Base-by-base conservation (phyloP, 345 rosid species). In the Physaria fendleri region DNA sequence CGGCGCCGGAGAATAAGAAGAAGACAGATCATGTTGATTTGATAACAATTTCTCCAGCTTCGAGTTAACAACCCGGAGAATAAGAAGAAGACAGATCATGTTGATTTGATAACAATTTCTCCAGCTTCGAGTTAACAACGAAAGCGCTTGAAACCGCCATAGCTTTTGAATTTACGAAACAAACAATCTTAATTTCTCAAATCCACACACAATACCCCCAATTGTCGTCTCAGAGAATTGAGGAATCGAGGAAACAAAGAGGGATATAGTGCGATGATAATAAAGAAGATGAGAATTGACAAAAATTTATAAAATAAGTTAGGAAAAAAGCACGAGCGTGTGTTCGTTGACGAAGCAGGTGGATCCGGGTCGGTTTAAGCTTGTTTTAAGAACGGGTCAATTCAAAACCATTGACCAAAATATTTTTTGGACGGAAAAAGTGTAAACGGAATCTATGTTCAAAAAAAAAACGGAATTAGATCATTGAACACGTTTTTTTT, bases 81-180 rank as follows among this genome's bases (percentile, higher is more conserved):
- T n/a, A n/a, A n/a, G n/a, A n/a, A n/a, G 44, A 58, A 0, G 54
- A 32, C 0, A 40, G 37, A 39, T 46, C 32, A 40, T 22, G 42
- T 1, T 33, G 76, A 58, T 74, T 70, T 29, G 72, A 22, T 46
- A 77, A 24, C 59, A 56, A 46, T 0, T 61, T 58, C 65, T 74
- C 78, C 59, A 77, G 55, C 63, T 68, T 78, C 0, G 78, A 47
- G 29, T 49, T 59, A 11, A 51, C 56, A 24, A 62, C 73, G 13
- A 53, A 53, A 22, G 71, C 50, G 33, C 30, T 71, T 6, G 82
- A 77, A 54, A 77, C 71, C 41, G 80, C 78, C 85, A 80, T 80
- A 46, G 51, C 20, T 33, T 42, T 27, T n/a, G 58, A 18, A 50
- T 15, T 23, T 23, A 27, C 49, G 13, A 23, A 29, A 3, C 14